Evolutionary conservation across 371 early-diverging fungal genomes (phyloP), one percentile per base, ranked within the genome.

Genomic region (Zopfochytrium polystomum): DNA sequence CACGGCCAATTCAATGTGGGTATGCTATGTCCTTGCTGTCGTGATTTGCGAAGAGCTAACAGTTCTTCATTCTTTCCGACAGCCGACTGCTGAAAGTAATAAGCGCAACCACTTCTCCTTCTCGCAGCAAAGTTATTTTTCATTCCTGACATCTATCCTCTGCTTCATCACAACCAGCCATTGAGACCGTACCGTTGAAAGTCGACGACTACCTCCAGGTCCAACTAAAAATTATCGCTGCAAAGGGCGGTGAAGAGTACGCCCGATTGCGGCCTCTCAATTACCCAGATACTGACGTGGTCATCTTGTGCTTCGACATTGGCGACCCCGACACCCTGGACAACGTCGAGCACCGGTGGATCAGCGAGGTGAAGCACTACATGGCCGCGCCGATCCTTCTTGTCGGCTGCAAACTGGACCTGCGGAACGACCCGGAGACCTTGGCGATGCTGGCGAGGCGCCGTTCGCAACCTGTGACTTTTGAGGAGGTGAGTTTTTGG

Each of bases 171-270:
- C n/a, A n/a, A n/a, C n/a, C n/a, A n/a, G n/a, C n/a, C n/a, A n/a
- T n/a, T n/a, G n/a, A n/a, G n/a, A n/a, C n/a, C n/a, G n/a, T n/a
- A n/a, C n/a, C n/a, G n/a, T n/a, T n/a, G n/a, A n/a, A n/a, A n/a
- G n/a, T n/a, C n/a, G n/a, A n/a, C n/a, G n/a, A n/a, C n/a, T n/a
- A n/a, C n/a, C n/a, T n/a, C n/a, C n/a, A n/a, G n/a, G n/a, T n/a
- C n/a, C n/a, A n/a, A n/a, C n/a, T n/a, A n/a, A n/a, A n/a, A n/a
- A n/a, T n/a, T 42, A 42, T n/a, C 13, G 72, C 0, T 66, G 65
- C 99, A 23, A 96, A 97, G 38, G 94, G 94, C 77, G 94, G 93
- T 67, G 95, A 95, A 74, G 91, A 92, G 68, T 92, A 90, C 64
- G 91, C 92, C 70, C 90, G 96, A 62, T 88, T 97, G 68, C 88